These are phyloP conservation scores for Xanthoconium purpureum DNA, from an alignment of 768 basidiomycete species.

Conservation along the genomic window DNA sequence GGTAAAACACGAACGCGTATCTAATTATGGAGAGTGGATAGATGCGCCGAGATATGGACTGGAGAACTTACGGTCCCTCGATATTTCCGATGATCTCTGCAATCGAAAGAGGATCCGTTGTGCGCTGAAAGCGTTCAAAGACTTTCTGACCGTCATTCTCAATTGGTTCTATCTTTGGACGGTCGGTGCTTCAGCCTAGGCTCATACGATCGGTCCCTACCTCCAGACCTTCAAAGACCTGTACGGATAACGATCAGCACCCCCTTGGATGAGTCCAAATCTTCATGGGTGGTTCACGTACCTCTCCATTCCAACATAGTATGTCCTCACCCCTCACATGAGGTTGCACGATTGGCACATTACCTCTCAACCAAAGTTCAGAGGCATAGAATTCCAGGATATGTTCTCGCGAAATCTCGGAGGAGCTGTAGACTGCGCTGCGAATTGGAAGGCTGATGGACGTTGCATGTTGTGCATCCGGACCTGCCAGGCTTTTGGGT, in stretches of 20 bases:
- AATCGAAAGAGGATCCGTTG: conserved; percentile 39
- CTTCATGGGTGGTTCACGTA: conserved; percentile 25
- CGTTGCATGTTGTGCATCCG: conserved; percentile 52
- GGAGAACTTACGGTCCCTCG: conserved; percentile 74
- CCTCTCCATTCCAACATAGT: conserved; percentile 88
- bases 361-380: conserved; percentile 71
- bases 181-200: conserved; percentile 15
- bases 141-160: conserved; percentile 75
- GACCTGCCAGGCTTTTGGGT: conserved; percentile 42
- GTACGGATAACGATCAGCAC: neutral
- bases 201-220: conserved; percentile 36
- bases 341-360: conserved; percentile 59
- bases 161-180: conserved; percentile 45
- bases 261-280: neutral
- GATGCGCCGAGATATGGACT: neutral
- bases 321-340: conserved; percentile 56
- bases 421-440: conserved; percentile 5
- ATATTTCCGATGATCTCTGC: conserved; percentile 51
- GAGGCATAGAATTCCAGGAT: conserved; percentile 60
- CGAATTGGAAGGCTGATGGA: conserved; percentile 16
- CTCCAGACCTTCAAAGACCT: conserved; percentile 80
- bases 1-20: conserved; percentile 79
- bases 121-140: conserved; percentile 31
- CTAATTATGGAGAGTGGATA: conserved; percentile 34
- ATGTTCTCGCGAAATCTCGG: conserved; percentile 21